These are phyloP conservation scores for Wickerhamiella cacticola DNA, from an alignment of 805 yeast genomes.

Conservation along the genomic window DNA sequence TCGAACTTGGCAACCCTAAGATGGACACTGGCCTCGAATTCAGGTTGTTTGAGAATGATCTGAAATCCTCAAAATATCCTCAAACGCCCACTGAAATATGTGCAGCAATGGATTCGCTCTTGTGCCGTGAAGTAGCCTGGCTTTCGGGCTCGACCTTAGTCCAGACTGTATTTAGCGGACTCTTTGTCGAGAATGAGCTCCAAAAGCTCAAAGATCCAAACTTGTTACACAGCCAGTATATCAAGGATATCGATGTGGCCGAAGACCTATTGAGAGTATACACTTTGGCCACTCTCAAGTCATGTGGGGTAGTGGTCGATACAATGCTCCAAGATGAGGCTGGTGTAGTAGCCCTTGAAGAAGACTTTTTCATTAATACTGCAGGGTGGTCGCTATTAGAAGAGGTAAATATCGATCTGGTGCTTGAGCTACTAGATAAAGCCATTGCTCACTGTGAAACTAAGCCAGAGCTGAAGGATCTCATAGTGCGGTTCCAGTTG, in stretches of 20 bases:
- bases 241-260: neutral
- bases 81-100: conserved; percentile 34
- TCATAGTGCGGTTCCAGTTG: conserved; percentile 40
- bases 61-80: conserved; percentile 29
- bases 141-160: conserved; percentile 58
- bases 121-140: conserved; percentile 57
- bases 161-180: conserved; percentile 65
- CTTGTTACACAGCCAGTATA: neutral
- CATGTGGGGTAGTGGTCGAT: conserved; percentile 17
- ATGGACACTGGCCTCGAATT: conserved; percentile 68
- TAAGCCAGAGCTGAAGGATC: conserved; percentile 31
- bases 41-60: conserved; percentile 34
- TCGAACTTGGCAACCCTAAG: conserved; percentile 55
- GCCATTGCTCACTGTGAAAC: conserved; percentile 43
- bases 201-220: conserved; percentile 5
- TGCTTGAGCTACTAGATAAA: conserved; percentile 21
- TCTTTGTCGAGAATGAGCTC: conserved; percentile 54
- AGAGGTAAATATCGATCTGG: conserved; percentile 16
- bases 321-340: conserved; percentile 16
- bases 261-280: conserved; percentile 14
- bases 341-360: conserved; percentile 26
- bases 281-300: conserved; percentile 23
- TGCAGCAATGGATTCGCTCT: conserved; percentile 42
- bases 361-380: conserved; percentile 33
- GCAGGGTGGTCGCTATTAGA: conserved; percentile 41